phyloP scores from a whole-genome alignment of 2,329 filamentous ascomycete species.

The Ambrosiella xylebori region DNA sequence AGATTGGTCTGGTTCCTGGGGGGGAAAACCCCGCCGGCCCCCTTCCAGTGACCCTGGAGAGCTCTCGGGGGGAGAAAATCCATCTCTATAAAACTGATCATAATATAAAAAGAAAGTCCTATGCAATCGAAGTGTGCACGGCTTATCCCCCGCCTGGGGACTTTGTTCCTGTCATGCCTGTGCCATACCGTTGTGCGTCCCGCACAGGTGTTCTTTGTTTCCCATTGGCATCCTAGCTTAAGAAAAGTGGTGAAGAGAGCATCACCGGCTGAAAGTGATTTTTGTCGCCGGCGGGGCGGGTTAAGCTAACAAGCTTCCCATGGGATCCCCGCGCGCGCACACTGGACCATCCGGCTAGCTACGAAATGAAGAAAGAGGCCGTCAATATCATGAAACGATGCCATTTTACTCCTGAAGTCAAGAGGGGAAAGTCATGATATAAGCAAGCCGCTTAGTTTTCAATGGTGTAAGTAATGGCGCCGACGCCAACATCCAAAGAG shows the following conservation, averaged over 20 bases:
- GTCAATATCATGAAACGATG: background rate
- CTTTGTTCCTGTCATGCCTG: too few species aligned
- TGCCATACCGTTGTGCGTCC: too few species aligned
- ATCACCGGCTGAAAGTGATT: background rate
- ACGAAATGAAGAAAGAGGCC: conserved; percentile 1
- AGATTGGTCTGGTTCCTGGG: background rate
- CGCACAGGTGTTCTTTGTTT: background rate
- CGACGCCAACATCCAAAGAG: conserved; percentile 27
- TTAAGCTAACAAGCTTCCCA: background rate
- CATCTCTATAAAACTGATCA: background rate
- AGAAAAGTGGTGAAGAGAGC: background rate
- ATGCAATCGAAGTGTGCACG: too few species aligned
- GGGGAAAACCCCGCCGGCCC: background rate
- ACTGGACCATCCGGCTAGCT: background rate
- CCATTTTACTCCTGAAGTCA: background rate
- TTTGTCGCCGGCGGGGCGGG: too few species aligned
- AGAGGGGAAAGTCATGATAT: background rate
- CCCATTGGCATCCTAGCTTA: background rate
- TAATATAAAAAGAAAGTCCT: background rate
- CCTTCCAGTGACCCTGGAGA: background rate
- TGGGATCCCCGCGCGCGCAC: background rate
- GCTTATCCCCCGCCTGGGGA: too few species aligned
- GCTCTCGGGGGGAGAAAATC: background rate
- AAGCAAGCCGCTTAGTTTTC: conserved; percentile 19
- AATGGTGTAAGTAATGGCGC: conserved; percentile 29